A percentile compares a stretch with the other conserved stretches of the same genome.
Conservation (phyloP, 73 alveolate species). For the Paramecium tetraurelia region DNA sequence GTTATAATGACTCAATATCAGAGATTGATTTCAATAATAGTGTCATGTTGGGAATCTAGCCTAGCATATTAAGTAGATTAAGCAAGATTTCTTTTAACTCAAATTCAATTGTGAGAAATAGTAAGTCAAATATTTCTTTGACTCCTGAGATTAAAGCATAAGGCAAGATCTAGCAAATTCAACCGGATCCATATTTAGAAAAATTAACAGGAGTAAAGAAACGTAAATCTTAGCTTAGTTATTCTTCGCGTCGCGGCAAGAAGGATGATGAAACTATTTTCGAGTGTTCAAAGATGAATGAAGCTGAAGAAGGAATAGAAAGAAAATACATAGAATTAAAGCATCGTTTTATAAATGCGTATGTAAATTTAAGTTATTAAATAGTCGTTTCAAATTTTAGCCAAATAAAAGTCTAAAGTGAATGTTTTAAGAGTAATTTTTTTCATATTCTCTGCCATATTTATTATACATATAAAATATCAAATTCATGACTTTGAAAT, state of each 20-base stretch:
- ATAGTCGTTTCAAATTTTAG: background rate
- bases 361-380: background rate
- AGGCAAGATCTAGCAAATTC: background rate
- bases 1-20: background rate
- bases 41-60: background rate
- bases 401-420: background rate
- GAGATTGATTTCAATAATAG: background rate
- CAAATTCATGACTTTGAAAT: constrained; percentile 31
- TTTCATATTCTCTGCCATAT: constrained; percentile 15
- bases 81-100: background rate
- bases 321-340: background rate
- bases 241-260: background rate
- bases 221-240: background rate
- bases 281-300: background rate
- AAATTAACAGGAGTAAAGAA: background rate
- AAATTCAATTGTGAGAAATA: background rate
- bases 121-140: background rate
- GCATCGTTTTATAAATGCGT: background rate
- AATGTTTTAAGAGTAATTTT: background rate
- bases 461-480: background rate
- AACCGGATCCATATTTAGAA: background rate
- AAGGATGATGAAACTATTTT: background rate
- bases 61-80: constrained; percentile 20
- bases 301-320: background rate
- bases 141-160: background rate